These are phyloP conservation scores for Scedosporium apiospermum DNA, from an alignment of 2,329 filamentous ascomycete species.

Conservation along the genomic window DNA sequence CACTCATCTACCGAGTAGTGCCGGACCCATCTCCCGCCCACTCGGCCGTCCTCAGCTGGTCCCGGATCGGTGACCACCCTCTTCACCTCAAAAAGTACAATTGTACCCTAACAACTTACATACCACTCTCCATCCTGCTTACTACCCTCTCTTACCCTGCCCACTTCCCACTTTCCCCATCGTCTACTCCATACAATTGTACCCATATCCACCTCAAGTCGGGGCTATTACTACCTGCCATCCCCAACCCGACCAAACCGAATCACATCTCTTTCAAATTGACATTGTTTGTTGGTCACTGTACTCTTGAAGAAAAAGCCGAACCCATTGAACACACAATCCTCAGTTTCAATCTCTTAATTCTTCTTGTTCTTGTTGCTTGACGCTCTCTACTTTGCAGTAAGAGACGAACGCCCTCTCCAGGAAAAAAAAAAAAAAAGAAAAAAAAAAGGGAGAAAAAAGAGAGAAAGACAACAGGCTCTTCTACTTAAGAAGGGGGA, in stretches of 20 bases:
- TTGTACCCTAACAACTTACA: background rate
- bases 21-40: constrained; percentile 1
- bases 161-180: constrained; percentile 3
- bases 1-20: background rate
- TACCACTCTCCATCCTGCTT: background rate
- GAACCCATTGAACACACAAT: background rate
- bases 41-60: constrained; percentile 3
- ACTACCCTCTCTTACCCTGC: background rate
- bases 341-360: background rate
- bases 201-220: background rate
- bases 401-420: background rate
- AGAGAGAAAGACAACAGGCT: no score
- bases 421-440: background rate
- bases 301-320: constrained; percentile 1
- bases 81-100: constrained; percentile 5
- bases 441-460: background rate
- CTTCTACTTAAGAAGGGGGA: background rate
- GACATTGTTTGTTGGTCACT: constrained; percentile 44
- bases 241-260: background rate
- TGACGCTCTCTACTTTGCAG: background rate
- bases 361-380: background rate
- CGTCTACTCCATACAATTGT: constrained; percentile 2
- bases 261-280: constrained; percentile 18
- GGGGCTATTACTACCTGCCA: background rate
- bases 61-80: constrained; percentile 1